Conservation (phyloP, 805 yeast genomes). For the Sugiyamaella boreocaroliniensis region DNA sequence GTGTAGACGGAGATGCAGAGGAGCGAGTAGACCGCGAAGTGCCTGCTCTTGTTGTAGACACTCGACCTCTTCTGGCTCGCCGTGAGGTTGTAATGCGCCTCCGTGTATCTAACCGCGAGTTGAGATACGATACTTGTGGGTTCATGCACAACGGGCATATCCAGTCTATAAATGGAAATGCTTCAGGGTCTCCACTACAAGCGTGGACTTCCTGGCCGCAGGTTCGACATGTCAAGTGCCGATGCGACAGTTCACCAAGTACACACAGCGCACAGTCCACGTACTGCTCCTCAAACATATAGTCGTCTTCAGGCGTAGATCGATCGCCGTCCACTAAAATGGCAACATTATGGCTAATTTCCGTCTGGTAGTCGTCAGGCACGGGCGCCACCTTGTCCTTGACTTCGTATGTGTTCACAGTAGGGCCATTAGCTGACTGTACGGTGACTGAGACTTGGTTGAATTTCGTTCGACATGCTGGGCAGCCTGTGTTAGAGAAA, state of each 20-base stretch:
- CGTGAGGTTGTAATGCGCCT: neutral
- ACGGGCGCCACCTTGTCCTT: conserved; percentile 13
- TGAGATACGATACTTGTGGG: neutral
- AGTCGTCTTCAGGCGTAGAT: conserved; percentile 2
- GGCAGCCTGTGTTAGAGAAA: conserved; percentile 37
- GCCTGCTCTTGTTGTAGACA: neutral
- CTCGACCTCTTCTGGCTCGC: neutral
- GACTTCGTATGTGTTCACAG: conserved; percentile 5
- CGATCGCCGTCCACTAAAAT: neutral
- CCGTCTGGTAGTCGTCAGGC: conserved; percentile 5
- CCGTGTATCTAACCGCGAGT: neutral
- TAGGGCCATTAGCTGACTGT: conserved; percentile 2
- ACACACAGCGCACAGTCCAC: conserved; percentile 24
- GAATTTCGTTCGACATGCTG: conserved; percentile 50
- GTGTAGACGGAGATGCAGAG: neutral
- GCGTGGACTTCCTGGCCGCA: conserved; percentile 30
- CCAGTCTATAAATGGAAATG: conserved; percentile 27
- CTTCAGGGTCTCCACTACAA: conserved; percentile 27
- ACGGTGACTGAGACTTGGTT: conserved; percentile 9
- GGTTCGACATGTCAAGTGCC: conserved; percentile 27
- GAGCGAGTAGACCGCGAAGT: conserved; percentile 4
- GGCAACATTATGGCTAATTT: neutral
- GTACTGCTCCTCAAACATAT: conserved; percentile 10
- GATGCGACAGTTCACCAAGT: conserved; percentile 24
- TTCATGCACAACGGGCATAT: conserved; percentile 22